Percentiles rank a stretch among this genome's conserved stretches.
These are phyloP conservation scores for Trypethelium eluteriae DNA, from an alignment of 495 filamentous ascomycete genomes.

Conservation along the genomic window DNA sequence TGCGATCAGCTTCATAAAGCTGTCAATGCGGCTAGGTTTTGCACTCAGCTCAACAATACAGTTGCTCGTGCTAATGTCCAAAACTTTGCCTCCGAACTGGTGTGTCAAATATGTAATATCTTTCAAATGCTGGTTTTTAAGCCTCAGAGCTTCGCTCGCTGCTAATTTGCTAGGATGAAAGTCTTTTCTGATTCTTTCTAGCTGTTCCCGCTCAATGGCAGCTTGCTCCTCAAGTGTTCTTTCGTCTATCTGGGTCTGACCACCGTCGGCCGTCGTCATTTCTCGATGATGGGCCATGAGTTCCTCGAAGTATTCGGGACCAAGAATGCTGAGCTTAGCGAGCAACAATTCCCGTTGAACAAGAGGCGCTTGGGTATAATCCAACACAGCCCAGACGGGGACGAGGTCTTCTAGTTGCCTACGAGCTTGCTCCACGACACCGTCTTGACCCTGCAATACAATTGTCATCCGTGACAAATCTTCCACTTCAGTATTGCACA, in stretches of 20 bases:
- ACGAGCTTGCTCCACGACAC: slow-evolving; percentile 94
- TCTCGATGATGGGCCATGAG: slow-evolving; percentile 86
- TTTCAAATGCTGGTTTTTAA: slow-evolving; percentile 95
- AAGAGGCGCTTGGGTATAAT: slow-evolving; percentile 87
- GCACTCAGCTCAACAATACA: slow-evolving; percentile 96
- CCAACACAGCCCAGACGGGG: slow-evolving; percentile 94
- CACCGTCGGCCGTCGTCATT: slow-evolving; percentile 46
- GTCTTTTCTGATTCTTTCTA: slow-evolving; percentile 39
- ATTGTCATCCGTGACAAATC: slow-evolving; percentile 98
- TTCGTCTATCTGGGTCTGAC: slow-evolving; percentile 24
- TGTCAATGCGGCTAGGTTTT: slow-evolving; percentile 89
- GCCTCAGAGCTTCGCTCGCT: slow-evolving; percentile 76
- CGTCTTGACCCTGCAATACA: slow-evolving; percentile 89
- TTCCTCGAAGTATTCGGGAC: slow-evolving; percentile 96
- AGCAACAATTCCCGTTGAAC: slow-evolving; percentile 92
- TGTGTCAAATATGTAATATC: slow-evolving; percentile 91
- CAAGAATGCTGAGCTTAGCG: slow-evolving; percentile 92
- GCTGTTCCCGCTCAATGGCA: slow-evolving; percentile 16
- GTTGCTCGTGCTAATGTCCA: slow-evolving; percentile 96
- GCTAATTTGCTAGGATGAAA: slow-evolving; percentile 84
- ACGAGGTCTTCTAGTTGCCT: slow-evolving; percentile 94
- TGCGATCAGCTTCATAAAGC: slow-evolving; percentile 88
- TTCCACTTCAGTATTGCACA: slow-evolving; percentile 96
- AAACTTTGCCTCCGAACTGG: slow-evolving; percentile 93
- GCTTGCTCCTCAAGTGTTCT: slow-evolving; percentile 30